Evolutionary conservation across 2,329 filamentous ascomycete genomes (phyloP), one percentile per base, ranked within the genome.

Genomic region (Huntiella omanensis): DNA sequence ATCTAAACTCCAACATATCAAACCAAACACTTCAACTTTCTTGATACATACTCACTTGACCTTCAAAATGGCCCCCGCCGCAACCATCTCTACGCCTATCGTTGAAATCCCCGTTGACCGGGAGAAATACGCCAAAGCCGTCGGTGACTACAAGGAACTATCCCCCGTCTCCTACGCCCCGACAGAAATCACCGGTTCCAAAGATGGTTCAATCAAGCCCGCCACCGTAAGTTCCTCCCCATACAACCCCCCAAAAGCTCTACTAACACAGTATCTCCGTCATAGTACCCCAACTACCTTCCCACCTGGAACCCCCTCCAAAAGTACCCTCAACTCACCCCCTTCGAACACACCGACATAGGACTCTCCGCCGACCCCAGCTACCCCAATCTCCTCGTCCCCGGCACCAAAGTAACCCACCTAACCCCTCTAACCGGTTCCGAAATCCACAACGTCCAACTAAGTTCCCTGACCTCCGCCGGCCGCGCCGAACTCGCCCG

Each of bases 401-500:
- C 63, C 34, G 62, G 62, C n/a, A 64, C 63, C 5, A 60, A 67
- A 32, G 62, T 77, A 37, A 68, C 64, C 8, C 66, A 86, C 16
- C 62, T 87, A 34, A 85, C 81, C 1, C 80, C 80, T 1, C 76
- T 72, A 40, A 86, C 83, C 53, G 83, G 83, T 48, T 75, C 78
- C 12, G 81, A 86, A 56, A 66, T 88, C 32, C 66, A 64, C 3
- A 80, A 80, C 34, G 64, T 87, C 28, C 82, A 88, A 60, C 64
- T 88, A 28, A 82, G 74, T 62, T 68, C 70, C 51, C 68, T 88
- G 10, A 74, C 65, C 45, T 62, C 75, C 38, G 74, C 76, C 12
- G 81, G 77, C 46, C 85, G 84, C 57, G 78, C 87, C 55, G 78
- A 88, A 58, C 68, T 88, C 4, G 82, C 83, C 1, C 72, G 79